phyloP scores from a whole-genome alignment of 2,329 filamentous ascomycete species.

The Fragosphaeria purpurea region DNA sequence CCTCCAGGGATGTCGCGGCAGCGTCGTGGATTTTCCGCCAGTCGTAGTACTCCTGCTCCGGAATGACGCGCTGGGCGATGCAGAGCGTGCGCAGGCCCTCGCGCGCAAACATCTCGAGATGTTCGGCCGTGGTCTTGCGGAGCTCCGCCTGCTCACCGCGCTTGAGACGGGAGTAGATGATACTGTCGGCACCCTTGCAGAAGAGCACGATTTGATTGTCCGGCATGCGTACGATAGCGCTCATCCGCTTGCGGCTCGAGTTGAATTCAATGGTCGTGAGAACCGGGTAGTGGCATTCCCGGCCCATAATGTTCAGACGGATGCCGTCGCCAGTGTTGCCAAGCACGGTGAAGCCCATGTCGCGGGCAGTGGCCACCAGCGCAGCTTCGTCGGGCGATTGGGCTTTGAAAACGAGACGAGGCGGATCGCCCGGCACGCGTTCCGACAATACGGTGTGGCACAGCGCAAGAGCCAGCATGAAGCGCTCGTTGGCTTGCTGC shows the following conservation, averaged over 20 bases:
- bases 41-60: slow-evolving; percentile 69
- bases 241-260: slow-evolving; percentile 94
- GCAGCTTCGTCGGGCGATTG: slow-evolving; percentile 96
- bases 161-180: slow-evolving; percentile 87
- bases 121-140: slow-evolving; percentile 74
- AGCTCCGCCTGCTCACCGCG: slow-evolving; percentile 79
- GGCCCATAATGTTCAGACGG: slow-evolving; percentile 74
- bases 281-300: slow-evolving; percentile 75
- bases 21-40: slow-evolving; percentile 85
- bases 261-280: slow-evolving; percentile 97
- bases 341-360: slow-evolving; percentile 89
- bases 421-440: slow-evolving; percentile 76
- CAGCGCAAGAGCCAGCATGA: slow-evolving; percentile 91
- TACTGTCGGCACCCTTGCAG: slow-evolving; percentile 95
- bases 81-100: slow-evolving; percentile 93
- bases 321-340: slow-evolving; percentile 72
- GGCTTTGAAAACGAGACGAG: slow-evolving; percentile 88
- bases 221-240: slow-evolving; percentile 90
- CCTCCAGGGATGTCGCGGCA: slow-evolving; percentile 71
- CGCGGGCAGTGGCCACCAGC: slow-evolving; percentile 83
- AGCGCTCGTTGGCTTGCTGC: slow-evolving; percentile 67
- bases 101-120: slow-evolving; percentile 91
- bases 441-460: slow-evolving; percentile 96
- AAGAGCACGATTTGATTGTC: slow-evolving; percentile 81
- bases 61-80: slow-evolving; percentile 73